Evolutionary conservation across 129 eudicot genomes (phyloP).

Genomic region (Mikania micrantha): DNA sequence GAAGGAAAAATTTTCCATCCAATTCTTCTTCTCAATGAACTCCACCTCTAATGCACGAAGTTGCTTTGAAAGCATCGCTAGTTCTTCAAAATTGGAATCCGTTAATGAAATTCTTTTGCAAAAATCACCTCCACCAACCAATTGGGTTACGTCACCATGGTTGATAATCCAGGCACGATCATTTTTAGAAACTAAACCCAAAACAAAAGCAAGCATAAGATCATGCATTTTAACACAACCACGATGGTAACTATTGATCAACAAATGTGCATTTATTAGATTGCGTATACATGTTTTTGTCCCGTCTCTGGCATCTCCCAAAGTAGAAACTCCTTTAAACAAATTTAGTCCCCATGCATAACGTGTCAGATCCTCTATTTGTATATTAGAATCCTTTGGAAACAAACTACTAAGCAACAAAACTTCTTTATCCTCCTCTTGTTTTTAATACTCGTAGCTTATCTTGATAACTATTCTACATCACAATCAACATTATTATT

Average conservation of each 20-base stretch:
- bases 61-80: too few species aligned
- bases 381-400: not conserved
- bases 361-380: too few species aligned
- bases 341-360: too few species aligned
- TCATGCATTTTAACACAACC: constrained; percentile 13
- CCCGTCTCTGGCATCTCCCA: too few species aligned
- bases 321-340: too few species aligned
- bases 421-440: not conserved
- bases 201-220: constrained; percentile 7
- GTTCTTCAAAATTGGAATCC: too few species aligned
- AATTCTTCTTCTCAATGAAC: too few species aligned
- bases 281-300: too few species aligned
- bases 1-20: too few species aligned
- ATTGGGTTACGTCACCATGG: not conserved
- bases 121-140: not conserved
- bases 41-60: too few species aligned
- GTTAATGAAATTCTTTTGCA: not conserved
- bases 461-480: not conserved
- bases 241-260: rapidly evolving
- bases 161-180: not conserved
- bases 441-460: not conserved
- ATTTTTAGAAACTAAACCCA: not conserved
- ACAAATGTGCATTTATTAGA: too few species aligned
- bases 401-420: constrained; percentile 7
- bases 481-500: not conserved